phyloP scores from a whole-genome alignment of 768 basidiomycete genomes.

The Kwoniella shandongensis region DNA sequence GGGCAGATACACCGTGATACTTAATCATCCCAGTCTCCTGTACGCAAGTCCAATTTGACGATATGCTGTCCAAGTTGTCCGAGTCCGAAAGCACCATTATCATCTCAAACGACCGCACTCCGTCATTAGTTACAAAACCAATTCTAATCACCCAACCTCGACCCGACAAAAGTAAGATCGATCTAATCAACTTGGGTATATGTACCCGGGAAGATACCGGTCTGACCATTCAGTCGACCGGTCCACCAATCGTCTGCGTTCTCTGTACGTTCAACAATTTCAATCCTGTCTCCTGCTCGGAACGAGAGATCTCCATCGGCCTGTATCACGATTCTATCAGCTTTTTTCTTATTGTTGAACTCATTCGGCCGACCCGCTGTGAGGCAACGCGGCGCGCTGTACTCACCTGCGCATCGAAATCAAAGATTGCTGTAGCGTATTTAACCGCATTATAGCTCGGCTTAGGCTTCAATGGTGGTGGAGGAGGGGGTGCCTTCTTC shows the following conservation, averaged over 20 bases:
- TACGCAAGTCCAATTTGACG: too few species aligned
- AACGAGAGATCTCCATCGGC: slow-evolving; percentile 85
- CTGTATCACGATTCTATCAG: slow-evolving; percentile 53
- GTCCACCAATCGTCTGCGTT: slow-evolving; percentile 87
- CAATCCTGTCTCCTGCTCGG: slow-evolving; percentile 70
- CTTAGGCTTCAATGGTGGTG: slow-evolving; percentile 86
- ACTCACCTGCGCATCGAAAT: slow-evolving; percentile 82
- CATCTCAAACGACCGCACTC: too few species aligned
- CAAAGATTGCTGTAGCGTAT: slow-evolving; percentile 90
- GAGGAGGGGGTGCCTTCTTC: slow-evolving; percentile 84
- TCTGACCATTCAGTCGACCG: slow-evolving; percentile 65
- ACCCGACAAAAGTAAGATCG: too few species aligned
- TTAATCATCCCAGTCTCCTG: too few species aligned
- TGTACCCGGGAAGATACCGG: slow-evolving; percentile 68
- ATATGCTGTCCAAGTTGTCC: too few species aligned
- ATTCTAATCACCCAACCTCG: too few species aligned
- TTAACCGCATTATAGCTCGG: slow-evolving; percentile 68
- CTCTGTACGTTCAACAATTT: slow-evolving; percentile 65
- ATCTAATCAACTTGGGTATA: slow-evolving; percentile 50
- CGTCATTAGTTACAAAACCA: too few species aligned
- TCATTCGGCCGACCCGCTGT: too few species aligned
- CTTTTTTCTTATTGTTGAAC: neutral
- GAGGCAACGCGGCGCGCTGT: too few species aligned
- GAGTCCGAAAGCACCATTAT: too few species aligned
- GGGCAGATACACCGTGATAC: too few species aligned